Percentiles rank a stretch among this genome's conserved stretches.
phyloP scores from a whole-genome alignment of 345 rosid genomes.

The Melaleuca alternifolia region DNA sequence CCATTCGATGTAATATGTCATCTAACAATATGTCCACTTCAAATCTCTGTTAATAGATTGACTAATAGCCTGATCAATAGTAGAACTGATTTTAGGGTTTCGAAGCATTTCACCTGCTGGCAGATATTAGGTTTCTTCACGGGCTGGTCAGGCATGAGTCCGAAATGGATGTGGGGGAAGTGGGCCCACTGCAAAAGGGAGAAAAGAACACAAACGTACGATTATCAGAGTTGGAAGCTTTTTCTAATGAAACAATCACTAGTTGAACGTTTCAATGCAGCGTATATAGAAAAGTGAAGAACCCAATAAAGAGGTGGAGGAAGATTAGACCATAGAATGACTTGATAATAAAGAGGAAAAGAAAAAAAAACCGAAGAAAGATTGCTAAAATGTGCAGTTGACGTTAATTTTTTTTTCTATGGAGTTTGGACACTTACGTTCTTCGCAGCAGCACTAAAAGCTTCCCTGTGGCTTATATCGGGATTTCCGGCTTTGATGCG shows the following conservation, averaged over 20 bases:
- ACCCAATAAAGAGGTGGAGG: neutral
- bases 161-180: slow-evolving; percentile 94
- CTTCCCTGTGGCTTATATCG: slow-evolving; percentile 98
- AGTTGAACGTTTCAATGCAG: neutral
- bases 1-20: neutral
- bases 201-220: slow-evolving; percentile 2
- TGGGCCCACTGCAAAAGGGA: slow-evolving; percentile 82
- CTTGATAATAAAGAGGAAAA: neutral
- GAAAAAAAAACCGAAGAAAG: neutral
- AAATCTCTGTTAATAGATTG: neutral
- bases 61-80: neutral
- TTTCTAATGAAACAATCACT: neutral
- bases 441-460: slow-evolving; percentile 99
- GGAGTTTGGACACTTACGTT: slow-evolving; percentile 38
- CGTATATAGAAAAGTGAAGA: neutral
- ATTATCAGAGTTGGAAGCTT: neutral
- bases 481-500: slow-evolving; percentile 99
- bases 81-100: neutral
- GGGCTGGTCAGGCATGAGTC: slow-evolving; percentile 96
- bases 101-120: slow-evolving; percentile 50
- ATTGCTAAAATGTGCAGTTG: neutral
- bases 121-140: slow-evolving; percentile 70
- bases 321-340: neutral
- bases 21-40: neutral
- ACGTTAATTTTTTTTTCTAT: neutral